Conservation (phyloP, 2,329 filamentous ascomycete species). For the Fusarium annulatum region DNA sequence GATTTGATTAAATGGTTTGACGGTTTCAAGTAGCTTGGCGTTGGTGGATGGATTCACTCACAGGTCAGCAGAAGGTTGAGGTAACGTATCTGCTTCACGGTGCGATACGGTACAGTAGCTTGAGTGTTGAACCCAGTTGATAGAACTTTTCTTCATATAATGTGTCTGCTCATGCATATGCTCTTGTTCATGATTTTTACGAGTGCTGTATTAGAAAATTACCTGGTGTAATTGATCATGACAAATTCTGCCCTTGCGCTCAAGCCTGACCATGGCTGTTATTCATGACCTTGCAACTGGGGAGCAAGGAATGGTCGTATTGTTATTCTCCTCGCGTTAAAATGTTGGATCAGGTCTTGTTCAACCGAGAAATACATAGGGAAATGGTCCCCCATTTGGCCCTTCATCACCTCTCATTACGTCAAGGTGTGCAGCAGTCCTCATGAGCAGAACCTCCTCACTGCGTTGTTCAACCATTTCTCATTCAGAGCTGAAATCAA, state of each 20-base stretch:
- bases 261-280: no score
- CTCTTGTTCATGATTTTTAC: background rate
- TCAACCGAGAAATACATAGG: background rate
- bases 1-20: conserved; percentile 31
- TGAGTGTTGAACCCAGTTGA: conserved; percentile 34
- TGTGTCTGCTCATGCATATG: background rate
- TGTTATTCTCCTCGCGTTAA: background rate
- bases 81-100: conserved; percentile 25
- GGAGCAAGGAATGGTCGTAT: background rate
- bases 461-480: background rate
- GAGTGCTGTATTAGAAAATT: background rate
- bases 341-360: conserved; percentile 14
- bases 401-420: background rate
- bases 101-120: conserved; percentile 33
- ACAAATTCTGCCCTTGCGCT: background rate
- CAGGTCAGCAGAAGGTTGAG: conserved; percentile 16
- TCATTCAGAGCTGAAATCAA: background rate
- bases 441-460: background rate
- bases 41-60: conserved; percentile 43
- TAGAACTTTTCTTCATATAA: background rate
- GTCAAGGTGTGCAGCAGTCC: background rate
- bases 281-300: background rate
- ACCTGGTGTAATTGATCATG: background rate
- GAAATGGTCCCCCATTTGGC: background rate
- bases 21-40: conserved; percentile 44